These are phyloP conservation scores for Saccharata proteae DNA, from an alignment of 2,329 filamentous ascomycete genomes.

Conservation along the genomic window DNA sequence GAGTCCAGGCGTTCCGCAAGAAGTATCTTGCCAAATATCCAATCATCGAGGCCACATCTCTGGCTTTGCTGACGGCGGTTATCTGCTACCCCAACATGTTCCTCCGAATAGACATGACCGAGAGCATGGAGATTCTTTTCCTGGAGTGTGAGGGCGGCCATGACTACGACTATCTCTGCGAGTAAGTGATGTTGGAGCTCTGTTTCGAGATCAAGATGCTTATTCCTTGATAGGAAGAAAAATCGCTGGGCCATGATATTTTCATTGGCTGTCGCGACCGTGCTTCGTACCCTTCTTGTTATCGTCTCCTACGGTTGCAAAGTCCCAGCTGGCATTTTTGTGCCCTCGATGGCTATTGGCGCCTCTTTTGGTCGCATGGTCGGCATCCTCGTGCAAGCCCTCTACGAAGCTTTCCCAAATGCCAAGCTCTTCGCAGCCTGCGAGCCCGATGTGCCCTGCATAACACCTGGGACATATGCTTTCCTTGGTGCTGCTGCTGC, in stretches of 20 bases:
- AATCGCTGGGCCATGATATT: conserved; percentile 68
- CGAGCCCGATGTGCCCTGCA: conserved; percentile 83
- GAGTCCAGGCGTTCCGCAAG: conserved; percentile 84
- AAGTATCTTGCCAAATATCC: conserved; percentile 78
- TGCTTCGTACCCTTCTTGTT: conserved; percentile 71
- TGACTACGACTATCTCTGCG: conserved; percentile 83
- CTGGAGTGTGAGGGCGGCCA: conserved; percentile 81
- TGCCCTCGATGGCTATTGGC: conserved; percentile 94
- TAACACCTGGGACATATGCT: conserved; percentile 93
- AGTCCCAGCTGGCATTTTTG: conserved; percentile 94
- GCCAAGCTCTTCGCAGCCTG: conserved; percentile 82
- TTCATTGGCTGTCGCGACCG: conserved; percentile 66
- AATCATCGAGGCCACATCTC: conserved; percentile 70
- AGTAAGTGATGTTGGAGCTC: conserved; percentile 46
- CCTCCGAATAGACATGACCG: conserved; percentile 93
- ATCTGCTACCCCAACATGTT: conserved; percentile 98
- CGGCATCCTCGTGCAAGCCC: conserved; percentile 84
- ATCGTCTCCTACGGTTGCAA: conserved; percentile 97
- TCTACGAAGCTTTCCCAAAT: conserved; percentile 72
- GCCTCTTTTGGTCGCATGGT: conserved; percentile 87
- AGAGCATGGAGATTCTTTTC: conserved; percentile 98
- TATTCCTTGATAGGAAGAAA: conserved; percentile 37
- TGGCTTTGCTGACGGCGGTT: conserved; percentile 74
- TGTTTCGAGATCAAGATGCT: too few relatives aligned
- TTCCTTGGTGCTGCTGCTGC: conserved; percentile 88